These are phyloP conservation scores for Neonectria neomacrospora DNA, from an alignment of 2,329 filamentous ascomycete species.

Conservation along the genomic window DNA sequence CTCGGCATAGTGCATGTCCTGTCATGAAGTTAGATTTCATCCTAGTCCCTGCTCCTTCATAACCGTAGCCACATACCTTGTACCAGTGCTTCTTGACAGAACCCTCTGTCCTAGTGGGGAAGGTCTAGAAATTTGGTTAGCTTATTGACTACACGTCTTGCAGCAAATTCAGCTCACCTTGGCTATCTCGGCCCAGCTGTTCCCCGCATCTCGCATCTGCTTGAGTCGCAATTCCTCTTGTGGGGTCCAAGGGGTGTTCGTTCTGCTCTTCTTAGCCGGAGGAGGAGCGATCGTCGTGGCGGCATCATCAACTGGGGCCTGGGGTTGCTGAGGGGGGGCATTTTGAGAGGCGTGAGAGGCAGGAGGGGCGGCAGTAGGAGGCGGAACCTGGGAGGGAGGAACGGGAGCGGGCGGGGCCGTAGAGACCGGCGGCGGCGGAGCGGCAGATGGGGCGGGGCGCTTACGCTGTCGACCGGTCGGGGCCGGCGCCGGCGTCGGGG, in stretches of 20 bases:
- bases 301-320: slow-evolving; percentile 47
- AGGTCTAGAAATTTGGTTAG: slow-evolving; percentile 70
- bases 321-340: slow-evolving; percentile 44
- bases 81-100: slow-evolving; percentile 99
- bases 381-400: slow-evolving; percentile 48
- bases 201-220: slow-evolving; percentile 91
- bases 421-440: slow-evolving; percentile 53
- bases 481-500: slow-evolving; percentile 53
- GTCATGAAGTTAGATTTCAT: slow-evolving; percentile 21
- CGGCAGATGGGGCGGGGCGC: slow-evolving; percentile 52
- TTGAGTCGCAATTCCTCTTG: slow-evolving; percentile 93
- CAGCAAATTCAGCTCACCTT: slow-evolving; percentile 75
- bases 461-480: slow-evolving; percentile 55
- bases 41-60: neutral
- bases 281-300: slow-evolving; percentile 55
- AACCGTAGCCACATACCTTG: slow-evolving; percentile 69
- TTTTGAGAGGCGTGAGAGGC: slow-evolving; percentile 47
- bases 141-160: slow-evolving; percentile 13
- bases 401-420: slow-evolving; percentile 48
- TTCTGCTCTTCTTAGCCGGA: slow-evolving; percentile 89
- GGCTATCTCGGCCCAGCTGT: slow-evolving; percentile 97
- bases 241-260: slow-evolving; percentile 98
- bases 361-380: slow-evolving; percentile 44
- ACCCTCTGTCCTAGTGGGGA: slow-evolving; percentile 92
- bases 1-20: slow-evolving; percentile 99